These are phyloP conservation scores for Cylindrotheca closterium DNA, from an alignment of 108 stramenopile genomes.

Conservation along the genomic window DNA sequence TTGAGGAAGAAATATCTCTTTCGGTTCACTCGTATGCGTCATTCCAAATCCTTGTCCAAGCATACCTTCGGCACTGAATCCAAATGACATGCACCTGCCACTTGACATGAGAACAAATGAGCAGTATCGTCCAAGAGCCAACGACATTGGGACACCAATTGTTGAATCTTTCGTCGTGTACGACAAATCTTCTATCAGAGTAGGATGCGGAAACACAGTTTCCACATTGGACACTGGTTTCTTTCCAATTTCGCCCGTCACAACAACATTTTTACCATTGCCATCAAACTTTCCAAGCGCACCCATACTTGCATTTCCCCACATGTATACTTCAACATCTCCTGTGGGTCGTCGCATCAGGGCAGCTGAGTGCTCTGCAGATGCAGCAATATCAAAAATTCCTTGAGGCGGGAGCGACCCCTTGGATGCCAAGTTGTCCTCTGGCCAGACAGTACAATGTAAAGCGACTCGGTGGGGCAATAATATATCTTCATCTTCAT, in stretches of 20 bases:
- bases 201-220: constrained; percentile 32
- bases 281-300: constrained; percentile 44
- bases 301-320: constrained; percentile 73
- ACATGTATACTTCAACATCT: constrained; percentile 72
- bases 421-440: constrained; percentile 2
- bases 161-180: constrained; percentile 17
- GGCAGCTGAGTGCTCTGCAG: constrained; percentile 73
- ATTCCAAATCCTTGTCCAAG: constrained; percentile 51
- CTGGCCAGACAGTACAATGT: constrained; percentile 57
- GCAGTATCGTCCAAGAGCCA: constrained; percentile 65
- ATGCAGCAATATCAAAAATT: constrained; percentile 78
- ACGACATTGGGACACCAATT: constrained; percentile 40
- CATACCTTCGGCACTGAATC: constrained; percentile 68
- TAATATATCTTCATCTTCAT: constrained; percentile 39
- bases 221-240: constrained; percentile 21
- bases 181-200: constrained; percentile 33
- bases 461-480: constrained; percentile 80
- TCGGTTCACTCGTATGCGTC: constrained; percentile 33
- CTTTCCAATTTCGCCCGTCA: constrained; percentile 24
- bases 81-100: constrained; percentile 66
- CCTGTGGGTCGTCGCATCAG: constrained; percentile 73
- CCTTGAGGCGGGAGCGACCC: constrained; percentile 48
- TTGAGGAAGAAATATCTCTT: constrained; percentile 46
- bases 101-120: constrained; percentile 66
- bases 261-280: constrained; percentile 18